Conservation (phyloP, 2,329 filamentous ascomycete species). For the Pseudogymnoascus sp. region DNA sequence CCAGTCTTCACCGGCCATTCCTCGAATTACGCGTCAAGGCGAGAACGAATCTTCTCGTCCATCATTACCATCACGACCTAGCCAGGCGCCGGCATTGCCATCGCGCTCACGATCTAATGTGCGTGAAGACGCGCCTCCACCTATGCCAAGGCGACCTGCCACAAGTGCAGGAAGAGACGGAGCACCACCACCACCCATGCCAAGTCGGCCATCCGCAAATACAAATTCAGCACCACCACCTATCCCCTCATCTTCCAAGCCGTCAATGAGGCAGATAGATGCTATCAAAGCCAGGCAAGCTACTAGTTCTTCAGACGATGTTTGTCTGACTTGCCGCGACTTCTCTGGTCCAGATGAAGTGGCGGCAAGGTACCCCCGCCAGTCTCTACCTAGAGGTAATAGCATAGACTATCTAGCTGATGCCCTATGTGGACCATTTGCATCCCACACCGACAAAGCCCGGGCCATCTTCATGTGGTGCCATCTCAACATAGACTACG, state of each 20-base stretch:
- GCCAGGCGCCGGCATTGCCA: not conserved
- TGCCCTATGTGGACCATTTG: slow-evolving; percentile 69
- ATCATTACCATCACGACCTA: slow-evolving; percentile 23
- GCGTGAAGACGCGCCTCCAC: not conserved
- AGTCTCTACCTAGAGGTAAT: slow-evolving; percentile 53
- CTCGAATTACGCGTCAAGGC: slow-evolving; percentile 18
- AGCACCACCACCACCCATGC: not conserved
- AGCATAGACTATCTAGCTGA: slow-evolving; percentile 66
- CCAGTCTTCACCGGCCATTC: slow-evolving; percentile 33
- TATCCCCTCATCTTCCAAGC: slow-evolving; percentile 24
- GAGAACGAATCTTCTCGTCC: slow-evolving; percentile 12
- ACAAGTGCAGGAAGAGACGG: not conserved
- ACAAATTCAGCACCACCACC: slow-evolving; percentile 20
- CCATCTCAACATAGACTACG: slow-evolving; percentile 87
- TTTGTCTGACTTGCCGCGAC: slow-evolving; percentile 79
- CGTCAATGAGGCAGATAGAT: slow-evolving; percentile 39
- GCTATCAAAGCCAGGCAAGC: slow-evolving; percentile 27
- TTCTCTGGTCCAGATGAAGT: slow-evolving; percentile 75
- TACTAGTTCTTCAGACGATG: slow-evolving; percentile 17
- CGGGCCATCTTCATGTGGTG: slow-evolving; percentile 91
- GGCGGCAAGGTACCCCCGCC: slow-evolving; percentile 66
- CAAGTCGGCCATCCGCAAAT: slow-evolving; percentile 10
- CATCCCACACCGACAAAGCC: slow-evolving; percentile 81
- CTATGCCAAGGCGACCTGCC: not conserved
- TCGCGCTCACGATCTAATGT: not conserved